Evolutionary conservation across 768 basidiomycete species (phyloP), one percentile per base, ranked within the genome.

Genomic region (Boletus coccyginus): DNA sequence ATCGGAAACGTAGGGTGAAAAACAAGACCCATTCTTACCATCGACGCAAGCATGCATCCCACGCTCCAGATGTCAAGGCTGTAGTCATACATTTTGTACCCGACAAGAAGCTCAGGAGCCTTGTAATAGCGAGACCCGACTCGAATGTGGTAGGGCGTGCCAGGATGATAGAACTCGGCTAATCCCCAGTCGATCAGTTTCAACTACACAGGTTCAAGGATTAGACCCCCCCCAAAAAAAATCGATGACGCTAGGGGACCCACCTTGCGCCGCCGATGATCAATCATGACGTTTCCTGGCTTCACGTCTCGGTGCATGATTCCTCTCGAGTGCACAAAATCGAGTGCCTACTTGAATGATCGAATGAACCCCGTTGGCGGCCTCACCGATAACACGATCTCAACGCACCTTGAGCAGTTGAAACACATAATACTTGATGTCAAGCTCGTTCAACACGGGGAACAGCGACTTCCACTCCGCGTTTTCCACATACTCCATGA

Each of bases 121-220:
- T 89, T 88, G 77, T 85, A 89, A 69, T 87, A 87, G 62, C 86
- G 77, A 50, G 80, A 82, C 19, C 86, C 86, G 21, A 88, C 87
- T 32, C 87, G 80, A 55, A 88, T 85, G 65, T 88, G 87, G 71
- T 87, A 87, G 36, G 86, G 80, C 45, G 81, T 84, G 46, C 79
- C 78, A 3, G 86, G 82, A 62, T 87, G 85, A 67, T 88, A 89
- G 69, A 89, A 89, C 66, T 89, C 87, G 36, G 86, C 87, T 52
- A 89, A 70, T 35, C 87, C 87, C 87, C 87, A 89, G 71, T 89
- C 87, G 58, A 88, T 89, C 56, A 89, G 68, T 27, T 79, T 73
- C 46, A 82, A 66, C 81, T 82, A 58, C 31, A 58, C 33, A 16
- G 40, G 56, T 46, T 56, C 46, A 31, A 42, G 11, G 24, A 33